Conservation (phyloP, 1,284 basidiomycete species). For the Malassezia dermatis region DNA sequence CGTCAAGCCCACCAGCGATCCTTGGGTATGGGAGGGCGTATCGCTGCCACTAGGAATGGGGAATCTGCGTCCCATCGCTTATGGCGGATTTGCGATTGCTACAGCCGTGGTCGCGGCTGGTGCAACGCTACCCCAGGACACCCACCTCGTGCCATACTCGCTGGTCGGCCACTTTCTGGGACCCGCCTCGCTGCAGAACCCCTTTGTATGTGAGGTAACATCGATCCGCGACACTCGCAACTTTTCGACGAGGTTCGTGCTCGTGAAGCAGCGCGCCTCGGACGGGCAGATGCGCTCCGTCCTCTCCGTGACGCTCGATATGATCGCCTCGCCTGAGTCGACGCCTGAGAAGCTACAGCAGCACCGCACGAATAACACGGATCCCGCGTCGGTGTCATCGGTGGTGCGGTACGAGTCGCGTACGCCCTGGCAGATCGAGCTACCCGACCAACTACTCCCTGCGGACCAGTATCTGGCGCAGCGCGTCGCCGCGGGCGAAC, state of each 20-base stretch:
- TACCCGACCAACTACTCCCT: constrained; percentile 14
- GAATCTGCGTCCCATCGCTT: constrained; percentile 33
- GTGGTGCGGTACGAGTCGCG: constrained; percentile 19
- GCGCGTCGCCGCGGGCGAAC: constrained; percentile 20
- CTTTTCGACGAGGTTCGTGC: constrained; percentile 29
- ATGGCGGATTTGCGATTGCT: constrained; percentile 33
- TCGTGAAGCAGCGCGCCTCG: constrained; percentile 20
- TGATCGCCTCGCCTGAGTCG: constrained; percentile 23
- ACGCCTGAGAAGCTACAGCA: not conserved
- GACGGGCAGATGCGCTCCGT: constrained; percentile 22
- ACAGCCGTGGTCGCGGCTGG: constrained; percentile 25
- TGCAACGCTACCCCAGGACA: constrained; percentile 22
- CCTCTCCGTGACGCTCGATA: constrained; percentile 28
- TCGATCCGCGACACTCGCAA: constrained; percentile 29
- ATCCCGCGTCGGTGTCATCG: not conserved
- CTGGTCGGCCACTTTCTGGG: constrained; percentile 30
- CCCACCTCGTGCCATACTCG: constrained; percentile 29
- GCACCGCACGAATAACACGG: not conserved
- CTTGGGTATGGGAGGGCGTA: constrained; percentile 24
- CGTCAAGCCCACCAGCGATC: constrained; percentile 18
- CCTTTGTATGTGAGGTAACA: constrained; percentile 23
- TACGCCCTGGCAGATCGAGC: constrained; percentile 16
- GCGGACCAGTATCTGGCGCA: constrained; percentile 10
- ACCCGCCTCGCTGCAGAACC: constrained; percentile 22
- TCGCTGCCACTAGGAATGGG: constrained; percentile 27